Conservation (phyloP, 2,329 filamentous ascomycete genomes). For the Pleoardoris graminearum region DNA sequence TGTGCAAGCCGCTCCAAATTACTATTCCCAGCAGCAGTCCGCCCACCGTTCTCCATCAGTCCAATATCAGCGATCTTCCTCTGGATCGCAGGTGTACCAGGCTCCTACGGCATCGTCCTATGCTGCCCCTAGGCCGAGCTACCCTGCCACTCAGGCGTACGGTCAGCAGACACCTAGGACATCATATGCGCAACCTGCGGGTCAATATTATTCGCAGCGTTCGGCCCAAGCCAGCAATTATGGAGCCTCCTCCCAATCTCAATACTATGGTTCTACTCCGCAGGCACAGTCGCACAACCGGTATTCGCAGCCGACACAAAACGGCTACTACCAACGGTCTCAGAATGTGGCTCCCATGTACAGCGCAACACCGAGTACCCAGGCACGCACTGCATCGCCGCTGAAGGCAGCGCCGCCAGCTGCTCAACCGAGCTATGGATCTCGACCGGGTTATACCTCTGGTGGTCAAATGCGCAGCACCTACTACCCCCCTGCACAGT, state of each 20-base stretch:
- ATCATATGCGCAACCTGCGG: constrained; percentile 28
- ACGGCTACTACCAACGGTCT: constrained; percentile 40
- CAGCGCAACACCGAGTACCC: constrained; percentile 30
- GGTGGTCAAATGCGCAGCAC: constrained; percentile 38
- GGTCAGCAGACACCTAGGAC: constrained; percentile 39
- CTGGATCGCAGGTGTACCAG: constrained; percentile 36
- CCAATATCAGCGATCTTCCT: constrained; percentile 41
- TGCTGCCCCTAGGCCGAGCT: constrained; percentile 32
- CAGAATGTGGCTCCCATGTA: constrained; percentile 42
- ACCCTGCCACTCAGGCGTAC: constrained; percentile 33
- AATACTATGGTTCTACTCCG: constrained; percentile 41
- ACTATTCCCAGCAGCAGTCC: constrained; percentile 42
- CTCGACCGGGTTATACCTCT: constrained; percentile 34
- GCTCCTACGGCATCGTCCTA: constrained; percentile 31
- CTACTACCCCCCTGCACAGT: constrained; percentile 41
- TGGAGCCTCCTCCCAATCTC: constrained; percentile 31
- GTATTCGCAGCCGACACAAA: constrained; percentile 34
- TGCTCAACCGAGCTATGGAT: constrained; percentile 29
- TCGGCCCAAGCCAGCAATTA: constrained; percentile 34
- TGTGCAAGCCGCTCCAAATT: constrained; percentile 31
- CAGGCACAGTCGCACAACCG: constrained; percentile 38
- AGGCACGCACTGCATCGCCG: constrained; percentile 41
- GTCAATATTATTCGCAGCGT: constrained; percentile 38
- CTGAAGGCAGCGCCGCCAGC: constrained; percentile 35
- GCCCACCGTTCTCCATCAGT: constrained; percentile 43